Evolutionary conservation across 139 green algal genomes (phyloP).

Genomic region (Closterium sp.): DNA sequence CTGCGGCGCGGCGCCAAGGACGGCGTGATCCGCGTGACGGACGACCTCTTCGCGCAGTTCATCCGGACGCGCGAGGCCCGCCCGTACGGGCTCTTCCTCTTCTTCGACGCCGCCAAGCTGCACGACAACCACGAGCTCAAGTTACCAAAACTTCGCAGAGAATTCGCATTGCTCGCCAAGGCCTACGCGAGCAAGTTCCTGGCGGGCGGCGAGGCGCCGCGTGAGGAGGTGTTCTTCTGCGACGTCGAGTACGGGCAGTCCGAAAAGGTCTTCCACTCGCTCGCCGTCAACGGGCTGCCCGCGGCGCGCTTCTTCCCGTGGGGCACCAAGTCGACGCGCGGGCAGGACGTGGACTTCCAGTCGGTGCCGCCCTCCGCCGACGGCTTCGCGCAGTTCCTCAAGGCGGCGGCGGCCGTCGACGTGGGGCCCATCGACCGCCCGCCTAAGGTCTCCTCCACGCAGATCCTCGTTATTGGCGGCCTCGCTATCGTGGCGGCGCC

Average conservation of each 20-base stretch:
- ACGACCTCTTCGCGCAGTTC: constrained; percentile 11
- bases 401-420: neutral
- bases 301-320: constrained; percentile 13
- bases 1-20: constrained; percentile 12
- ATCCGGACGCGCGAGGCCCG: neutral
- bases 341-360: constrained; percentile 25
- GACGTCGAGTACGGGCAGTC: constrained; percentile 39
- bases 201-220: neutral
- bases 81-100: constrained; percentile 25
- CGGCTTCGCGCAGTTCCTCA: constrained; percentile 29
- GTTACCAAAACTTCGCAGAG: neutral
- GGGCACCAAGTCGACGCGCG: neutral
- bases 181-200: constrained; percentile 9
- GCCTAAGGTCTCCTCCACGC: constrained; percentile 7
- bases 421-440: constrained; percentile 33
- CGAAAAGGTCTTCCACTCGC: constrained; percentile 4
- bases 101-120: constrained; percentile 42
- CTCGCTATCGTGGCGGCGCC: constrained; percentile 8
- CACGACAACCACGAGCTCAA: constrained; percentile 39
- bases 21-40: constrained; percentile 42
- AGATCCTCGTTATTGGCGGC: constrained; percentile 3
- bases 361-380: constrained; percentile 9
- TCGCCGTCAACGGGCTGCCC: constrained; percentile 33
- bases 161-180: constrained; percentile 20
- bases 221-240: constrained; percentile 25